Base-by-base conservation (phyloP, 192 early-diverging fungal species). In the Coemansia sp. region DNA sequence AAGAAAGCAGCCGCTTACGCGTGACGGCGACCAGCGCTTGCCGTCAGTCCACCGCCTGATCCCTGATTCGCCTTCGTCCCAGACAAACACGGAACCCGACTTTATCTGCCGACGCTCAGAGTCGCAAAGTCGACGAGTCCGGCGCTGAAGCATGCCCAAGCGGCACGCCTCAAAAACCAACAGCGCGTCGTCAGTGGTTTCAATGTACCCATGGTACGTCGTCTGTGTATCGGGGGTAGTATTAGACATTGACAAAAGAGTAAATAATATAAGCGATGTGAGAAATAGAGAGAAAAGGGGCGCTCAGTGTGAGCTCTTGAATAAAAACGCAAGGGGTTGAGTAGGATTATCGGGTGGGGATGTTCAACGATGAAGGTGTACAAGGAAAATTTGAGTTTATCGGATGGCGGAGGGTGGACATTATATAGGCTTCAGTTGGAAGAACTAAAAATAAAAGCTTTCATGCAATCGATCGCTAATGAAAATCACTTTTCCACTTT, bases 1-100 rank as follows among this genome's bases (percentile, higher is more conserved):
- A 19, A 95, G 74, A 78, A 95, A 95, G 45, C 85, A 89, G 37
- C 94, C 93, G 31, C 87, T 86, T 67, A 94, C 93, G 42, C 94
- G 86, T 33, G 89, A 90, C 1, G 94, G 90, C 21, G 90, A 92
- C 94, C 94, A 95, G n/a, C 85, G 86, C 75, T 86, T 87, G 51
- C 93, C 93, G 75, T 95, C 94, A 0, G 94, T 94, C 94, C 94
- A 95, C 14, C 94, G 82, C 61, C 88, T 78, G 85, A 95, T 94
- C n/a, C 92, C 93, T 14, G 91, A 89, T 68, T 95, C 94, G 36
- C 87, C 85, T 75, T 95, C 94, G 75, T 93, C 92, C 89, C 93
- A 95, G 41, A 91, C 89, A 73, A 91, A 95, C 19, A 94, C 85
- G 2, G 89, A 90, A 3, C 93, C 93, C 2, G 94, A 92, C 17